Evolutionary conservation across 768 basidiomycete species (phyloP).

Genomic region (Polyporus arcularius): DNA sequence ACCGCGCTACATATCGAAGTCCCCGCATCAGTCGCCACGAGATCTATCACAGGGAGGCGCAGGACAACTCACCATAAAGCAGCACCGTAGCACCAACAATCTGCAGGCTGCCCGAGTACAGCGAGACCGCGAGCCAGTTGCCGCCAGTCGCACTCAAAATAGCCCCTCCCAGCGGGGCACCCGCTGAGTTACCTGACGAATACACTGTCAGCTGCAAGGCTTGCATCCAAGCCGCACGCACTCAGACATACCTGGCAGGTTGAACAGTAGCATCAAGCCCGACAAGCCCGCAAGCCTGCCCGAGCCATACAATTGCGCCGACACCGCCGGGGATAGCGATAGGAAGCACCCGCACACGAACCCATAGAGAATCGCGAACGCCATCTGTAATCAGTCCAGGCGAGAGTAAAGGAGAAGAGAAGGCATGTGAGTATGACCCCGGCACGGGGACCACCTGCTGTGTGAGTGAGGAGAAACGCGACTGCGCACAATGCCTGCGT

Average conservation of each 20-base stretch:
- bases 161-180: slow-evolving; percentile 25
- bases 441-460: background rate
- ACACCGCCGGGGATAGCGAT: slow-evolving; percentile 36
- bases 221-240: background rate
- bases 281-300: slow-evolving; percentile 25
- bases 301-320: slow-evolving; percentile 24
- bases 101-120: slow-evolving; percentile 26
- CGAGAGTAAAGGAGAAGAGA: background rate
- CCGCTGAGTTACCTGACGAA: slow-evolving; percentile 20
- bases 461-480: background rate
- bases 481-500: slow-evolving; percentile 24
- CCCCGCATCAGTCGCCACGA: background rate
- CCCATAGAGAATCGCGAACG: slow-evolving; percentile 37
- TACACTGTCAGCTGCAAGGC: background rate
- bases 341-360: slow-evolving; percentile 40
- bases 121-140: slow-evolving; percentile 24
- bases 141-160: slow-evolving; percentile 19
- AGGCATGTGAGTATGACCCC: background rate
- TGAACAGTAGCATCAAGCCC: slow-evolving; percentile 22
- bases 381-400: slow-evolving; percentile 20
- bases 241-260: slow-evolving; percentile 19
- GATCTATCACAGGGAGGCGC: background rate
- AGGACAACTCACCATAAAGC: slow-evolving; percentile 21
- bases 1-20: slow-evolving; percentile 11
- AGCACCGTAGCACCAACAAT: slow-evolving; percentile 20